Percentiles rank a stretch among this genome's conserved stretches.
phyloP scores from a whole-genome alignment of 1,139 yeast species.

The Debaryomyces sp. region DNA sequence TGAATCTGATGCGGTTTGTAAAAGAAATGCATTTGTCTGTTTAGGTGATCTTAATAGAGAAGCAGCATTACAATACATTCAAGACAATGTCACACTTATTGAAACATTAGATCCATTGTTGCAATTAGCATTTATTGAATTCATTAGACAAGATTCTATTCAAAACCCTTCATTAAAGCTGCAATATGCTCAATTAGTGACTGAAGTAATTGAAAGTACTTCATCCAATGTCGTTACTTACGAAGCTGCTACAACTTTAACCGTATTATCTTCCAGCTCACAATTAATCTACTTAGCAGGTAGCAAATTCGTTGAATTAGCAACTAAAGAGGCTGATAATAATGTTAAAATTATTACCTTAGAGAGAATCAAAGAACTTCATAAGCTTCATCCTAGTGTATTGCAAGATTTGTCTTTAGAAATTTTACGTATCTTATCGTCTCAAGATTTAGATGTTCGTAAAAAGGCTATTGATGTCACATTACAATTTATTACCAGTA shows the following conservation, averaged over 20 bases:
- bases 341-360: conserved; percentile 91
- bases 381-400: conserved; percentile 76
- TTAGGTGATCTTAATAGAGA: conserved; percentile 83
- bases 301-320: conserved; percentile 81
- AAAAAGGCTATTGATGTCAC: conserved; percentile 84
- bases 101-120: conserved; percentile 79
- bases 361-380: conserved; percentile 59
- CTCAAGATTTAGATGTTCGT: conserved; percentile 92
- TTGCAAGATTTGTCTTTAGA: conserved; percentile 87
- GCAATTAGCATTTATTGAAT: conserved; percentile 90
- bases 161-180: conserved; percentile 64
- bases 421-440: conserved; percentile 77
- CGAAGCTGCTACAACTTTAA: conserved; percentile 89
- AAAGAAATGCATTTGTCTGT: conserved; percentile 93
- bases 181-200: conserved; percentile 71
- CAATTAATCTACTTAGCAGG: conserved; percentile 76
- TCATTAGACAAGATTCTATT: conserved; percentile 80
- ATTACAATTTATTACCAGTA: conserved; percentile 74
- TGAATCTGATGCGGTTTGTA: conserved; percentile 93
- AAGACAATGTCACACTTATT: conserved; percentile 64
- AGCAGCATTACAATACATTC: conserved; percentile 80
- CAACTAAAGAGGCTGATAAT: conserved; percentile 89
- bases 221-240: conserved; percentile 78
- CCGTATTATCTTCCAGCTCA: conserved; percentile 70
- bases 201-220: conserved; percentile 71